Evolutionary conservation across 1,284 basidiomycete genomes (phyloP).

Genomic region (Boletus albobrunnescens): DNA sequence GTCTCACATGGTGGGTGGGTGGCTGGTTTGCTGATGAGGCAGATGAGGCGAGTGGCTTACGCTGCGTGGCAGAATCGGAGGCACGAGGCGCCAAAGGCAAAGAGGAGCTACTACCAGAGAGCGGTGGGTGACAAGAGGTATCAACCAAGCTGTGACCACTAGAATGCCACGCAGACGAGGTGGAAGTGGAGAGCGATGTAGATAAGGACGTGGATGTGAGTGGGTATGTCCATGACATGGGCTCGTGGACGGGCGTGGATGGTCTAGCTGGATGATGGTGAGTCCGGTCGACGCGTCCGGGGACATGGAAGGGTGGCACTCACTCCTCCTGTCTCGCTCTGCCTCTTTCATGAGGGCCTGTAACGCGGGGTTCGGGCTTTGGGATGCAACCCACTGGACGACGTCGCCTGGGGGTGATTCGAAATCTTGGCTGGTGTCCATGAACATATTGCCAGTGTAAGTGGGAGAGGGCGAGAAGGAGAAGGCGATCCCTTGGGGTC

Average conservation of each 20-base stretch:
- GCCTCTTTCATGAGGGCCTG: slow-evolving; percentile 27
- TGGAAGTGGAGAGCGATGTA: slow-evolving; percentile 3
- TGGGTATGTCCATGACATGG: slow-evolving; percentile 18
- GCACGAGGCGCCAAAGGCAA: neutral
- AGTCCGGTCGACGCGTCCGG: slow-evolving; percentile 3
- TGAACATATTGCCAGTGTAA: no score
- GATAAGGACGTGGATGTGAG: slow-evolving; percentile 8
- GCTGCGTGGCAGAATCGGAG: slow-evolving; percentile 6
- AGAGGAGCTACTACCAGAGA: slow-evolving; percentile 7
- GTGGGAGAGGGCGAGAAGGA: no score
- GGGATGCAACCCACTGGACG: slow-evolving; percentile 28
- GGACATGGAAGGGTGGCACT: slow-evolving; percentile 7
- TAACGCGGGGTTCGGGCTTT: slow-evolving; percentile 23
- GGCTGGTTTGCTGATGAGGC: slow-evolving; percentile 19
- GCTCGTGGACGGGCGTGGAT: slow-evolving; percentile 9
- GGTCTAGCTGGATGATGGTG: slow-evolving; percentile 17
- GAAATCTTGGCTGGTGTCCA: slow-evolving; percentile 15
- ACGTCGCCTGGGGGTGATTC: slow-evolving; percentile 11
- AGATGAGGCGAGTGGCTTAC: slow-evolving; percentile 20
- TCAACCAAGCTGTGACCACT: slow-evolving; percentile 3
- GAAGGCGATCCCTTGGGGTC: no score
- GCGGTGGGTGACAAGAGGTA: slow-evolving; percentile 5
- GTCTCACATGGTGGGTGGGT: slow-evolving; percentile 5
- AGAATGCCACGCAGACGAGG: slow-evolving; percentile 11
- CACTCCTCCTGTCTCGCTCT: slow-evolving; percentile 23